Conservation (phyloP, 495 filamentous ascomycete species). For the Podospora australis region DNA sequence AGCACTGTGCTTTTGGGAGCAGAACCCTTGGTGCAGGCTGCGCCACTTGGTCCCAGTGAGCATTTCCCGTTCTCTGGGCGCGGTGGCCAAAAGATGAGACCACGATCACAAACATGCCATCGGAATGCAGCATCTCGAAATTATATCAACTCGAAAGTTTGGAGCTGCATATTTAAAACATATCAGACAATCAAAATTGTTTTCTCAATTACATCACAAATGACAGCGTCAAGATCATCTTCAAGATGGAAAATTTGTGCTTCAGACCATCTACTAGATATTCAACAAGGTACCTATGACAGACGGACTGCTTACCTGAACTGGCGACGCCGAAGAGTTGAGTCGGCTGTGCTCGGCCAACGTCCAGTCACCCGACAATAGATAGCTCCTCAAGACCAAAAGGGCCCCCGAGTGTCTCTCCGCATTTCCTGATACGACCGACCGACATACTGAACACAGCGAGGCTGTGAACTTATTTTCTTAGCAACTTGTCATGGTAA, state of each 20-base stretch:
- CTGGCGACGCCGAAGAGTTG: background rate
- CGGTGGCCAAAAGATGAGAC: background rate
- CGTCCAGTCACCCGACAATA: background rate
- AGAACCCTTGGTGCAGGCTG: background rate
- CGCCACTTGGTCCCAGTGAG: background rate
- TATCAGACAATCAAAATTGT: too few relatives aligned
- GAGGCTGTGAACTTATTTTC: too few relatives aligned
- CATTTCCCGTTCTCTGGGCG: background rate
- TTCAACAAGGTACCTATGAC: conserved; percentile 3
- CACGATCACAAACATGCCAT: background rate
- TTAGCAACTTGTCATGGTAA: too few relatives aligned
- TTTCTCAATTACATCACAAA: too few relatives aligned
- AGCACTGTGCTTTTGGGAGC: too few relatives aligned
- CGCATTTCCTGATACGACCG: too few relatives aligned
- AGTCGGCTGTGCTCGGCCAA: background rate
- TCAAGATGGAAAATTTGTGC: background rate
- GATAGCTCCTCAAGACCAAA: background rate
- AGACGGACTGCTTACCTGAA: background rate
- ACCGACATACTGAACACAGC: background rate
- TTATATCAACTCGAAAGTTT: too few relatives aligned
- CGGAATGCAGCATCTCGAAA: background rate
- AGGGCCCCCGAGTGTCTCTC: background rate
- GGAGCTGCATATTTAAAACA: too few relatives aligned
- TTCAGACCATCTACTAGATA: background rate
- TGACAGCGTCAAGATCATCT: background rate